These are phyloP conservation scores for Citrullus amarus DNA, from an alignment of 306 rosid genomes.

Conservation along the genomic window DNA sequence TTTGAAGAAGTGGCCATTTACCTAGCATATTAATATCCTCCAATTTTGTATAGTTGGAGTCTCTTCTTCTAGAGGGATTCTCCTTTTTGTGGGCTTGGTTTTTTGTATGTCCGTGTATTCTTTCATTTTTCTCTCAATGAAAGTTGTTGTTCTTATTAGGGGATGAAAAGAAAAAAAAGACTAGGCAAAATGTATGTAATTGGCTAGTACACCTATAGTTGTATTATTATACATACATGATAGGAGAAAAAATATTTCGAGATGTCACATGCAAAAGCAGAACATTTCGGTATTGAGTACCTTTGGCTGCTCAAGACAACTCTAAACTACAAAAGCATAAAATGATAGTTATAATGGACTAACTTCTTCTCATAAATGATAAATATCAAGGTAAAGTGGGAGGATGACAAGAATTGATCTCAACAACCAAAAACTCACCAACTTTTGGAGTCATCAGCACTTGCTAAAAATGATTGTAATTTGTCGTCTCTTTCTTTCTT, in stretches of 20 bases:
- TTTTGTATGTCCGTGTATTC: too few relatives aligned
- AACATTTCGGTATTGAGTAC: background rate
- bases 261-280: background rate
- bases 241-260: background rate
- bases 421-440: slow-evolving; percentile 35
- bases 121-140: too few relatives aligned
- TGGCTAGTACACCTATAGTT: background rate
- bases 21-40: background rate
- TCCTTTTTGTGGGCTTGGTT: too few relatives aligned
- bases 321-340: background rate
- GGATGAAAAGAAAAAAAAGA: background rate
- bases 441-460: slow-evolving; percentile 68
- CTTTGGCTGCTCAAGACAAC: background rate
- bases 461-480: slow-evolving; percentile 62
- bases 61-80: too few relatives aligned
- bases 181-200: background rate
- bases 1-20: background rate
- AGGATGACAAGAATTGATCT: background rate
- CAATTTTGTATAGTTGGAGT: too few relatives aligned
- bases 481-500: slow-evolving; percentile 68
- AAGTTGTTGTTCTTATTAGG: too few relatives aligned
- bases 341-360: background rate
- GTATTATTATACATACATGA: background rate
- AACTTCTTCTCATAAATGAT: background rate
- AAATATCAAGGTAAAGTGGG: background rate